These are phyloP conservation scores for Chionographis japonica DNA, from an alignment of 106 monocot species.

Conservation along the genomic window DNA sequence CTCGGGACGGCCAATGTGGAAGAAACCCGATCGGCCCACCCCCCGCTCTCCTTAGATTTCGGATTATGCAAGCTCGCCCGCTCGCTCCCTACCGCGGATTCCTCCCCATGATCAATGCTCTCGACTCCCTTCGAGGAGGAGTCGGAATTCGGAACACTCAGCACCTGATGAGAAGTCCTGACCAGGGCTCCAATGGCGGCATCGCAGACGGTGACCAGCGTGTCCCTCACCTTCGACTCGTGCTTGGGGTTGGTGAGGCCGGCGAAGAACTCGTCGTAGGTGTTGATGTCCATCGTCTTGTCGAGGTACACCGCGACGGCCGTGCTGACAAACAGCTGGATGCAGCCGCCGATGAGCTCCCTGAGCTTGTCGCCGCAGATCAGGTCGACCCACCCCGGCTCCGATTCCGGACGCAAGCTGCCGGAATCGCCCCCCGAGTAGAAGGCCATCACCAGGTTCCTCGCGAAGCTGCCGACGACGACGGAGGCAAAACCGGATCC, in stretches of 20 bases:
- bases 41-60: constrained; percentile 2
- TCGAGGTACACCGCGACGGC: constrained; percentile 65
- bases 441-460: constrained; percentile 42
- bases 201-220: constrained; percentile 59
- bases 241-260: constrained; percentile 62
- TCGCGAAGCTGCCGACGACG: constrained; percentile 59
- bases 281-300: constrained; percentile 63
- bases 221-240: constrained; percentile 53
- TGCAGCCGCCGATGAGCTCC: constrained; percentile 33
- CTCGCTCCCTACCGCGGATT: neutral
- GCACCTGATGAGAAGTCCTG: constrained; percentile 52
- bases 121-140: neutral
- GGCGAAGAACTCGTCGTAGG: constrained; percentile 61
- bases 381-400: constrained; percentile 36
- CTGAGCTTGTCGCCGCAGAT: constrained; percentile 25
- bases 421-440: neutral
- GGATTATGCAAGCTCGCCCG: neutral
- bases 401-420: constrained; percentile 1
- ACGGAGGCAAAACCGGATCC: constrained; percentile 59
- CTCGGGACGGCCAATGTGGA: constrained; percentile 43
- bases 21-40: constrained; percentile 49
- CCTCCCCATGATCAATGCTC: neutral
- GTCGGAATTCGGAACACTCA: constrained; percentile 12
- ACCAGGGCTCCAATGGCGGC: constrained; percentile 67
- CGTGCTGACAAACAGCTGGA: constrained; percentile 53